phyloP scores from a whole-genome alignment of 352 stramenopile species.

The Blastocystis sp. region DNA sequence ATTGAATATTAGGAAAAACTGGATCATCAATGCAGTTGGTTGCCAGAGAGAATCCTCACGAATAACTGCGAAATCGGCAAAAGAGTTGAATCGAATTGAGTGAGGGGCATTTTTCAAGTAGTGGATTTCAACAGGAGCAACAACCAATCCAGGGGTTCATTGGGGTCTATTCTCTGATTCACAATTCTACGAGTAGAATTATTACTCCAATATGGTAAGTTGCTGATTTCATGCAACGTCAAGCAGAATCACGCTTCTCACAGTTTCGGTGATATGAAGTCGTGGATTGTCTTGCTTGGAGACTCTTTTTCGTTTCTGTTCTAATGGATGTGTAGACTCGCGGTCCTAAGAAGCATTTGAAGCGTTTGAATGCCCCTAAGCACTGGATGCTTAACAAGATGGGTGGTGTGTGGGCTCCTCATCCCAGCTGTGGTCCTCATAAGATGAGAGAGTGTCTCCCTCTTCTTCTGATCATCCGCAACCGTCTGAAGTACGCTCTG shows the following conservation, averaged over 20 bases:
- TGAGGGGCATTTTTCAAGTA: too few species aligned
- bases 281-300: too few species aligned
- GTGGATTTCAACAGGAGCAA: too few species aligned
- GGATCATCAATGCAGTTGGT: not conserved
- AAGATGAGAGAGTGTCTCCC: slow-evolving; percentile 94
- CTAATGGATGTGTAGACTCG: slow-evolving; percentile 62
- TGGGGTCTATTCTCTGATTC: not conserved
- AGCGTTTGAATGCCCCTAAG: slow-evolving; percentile 78
- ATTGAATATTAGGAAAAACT: slow-evolving; percentile 55
- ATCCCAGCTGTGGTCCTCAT: slow-evolving; percentile 87
- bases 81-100: too few species aligned
- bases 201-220: slow-evolving; percentile 3
- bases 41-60: not conserved
- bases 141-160: too few species aligned
- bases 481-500: slow-evolving; percentile 96
- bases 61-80: too few species aligned
- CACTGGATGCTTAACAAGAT: slow-evolving; percentile 73
- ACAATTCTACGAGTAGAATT: slow-evolving; percentile 1
- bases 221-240: slow-evolving; percentile 71
- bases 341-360: slow-evolving; percentile 81
- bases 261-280: too few species aligned
- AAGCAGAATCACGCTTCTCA: too few species aligned
- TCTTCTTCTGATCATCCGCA: slow-evolving; percentile 90
- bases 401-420: slow-evolving; percentile 68
- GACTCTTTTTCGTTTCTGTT: too few species aligned